A percentile compares a stretch with the other conserved stretches of the same genome.
Evolutionary conservation across 805 yeast species (phyloP).

Genomic region (Saccharomycopsis schoenii): DNA sequence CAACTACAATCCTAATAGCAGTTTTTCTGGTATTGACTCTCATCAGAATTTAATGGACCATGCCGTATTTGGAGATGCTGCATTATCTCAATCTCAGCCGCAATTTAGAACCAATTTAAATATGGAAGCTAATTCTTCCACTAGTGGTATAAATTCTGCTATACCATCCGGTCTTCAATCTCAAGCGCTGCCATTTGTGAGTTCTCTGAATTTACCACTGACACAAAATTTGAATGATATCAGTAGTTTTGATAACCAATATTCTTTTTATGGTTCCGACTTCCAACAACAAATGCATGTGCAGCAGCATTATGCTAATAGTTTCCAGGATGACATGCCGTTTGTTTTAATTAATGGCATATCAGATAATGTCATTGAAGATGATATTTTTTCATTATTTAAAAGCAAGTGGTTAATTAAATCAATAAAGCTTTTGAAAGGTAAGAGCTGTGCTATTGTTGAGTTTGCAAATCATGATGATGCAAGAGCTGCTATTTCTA

Average conservation of each 20-base stretch:
- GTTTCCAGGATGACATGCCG: too few species aligned
- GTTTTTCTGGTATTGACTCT: constrained; percentile 16
- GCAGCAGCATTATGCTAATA: not conserved
- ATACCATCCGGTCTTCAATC: not conserved
- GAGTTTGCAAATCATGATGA: constrained; percentile 56
- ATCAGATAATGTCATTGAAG: not conserved
- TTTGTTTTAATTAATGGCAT: not conserved
- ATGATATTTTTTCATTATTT: not conserved
- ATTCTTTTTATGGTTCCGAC: not conserved
- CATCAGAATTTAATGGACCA: not conserved
- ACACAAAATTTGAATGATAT: not conserved
- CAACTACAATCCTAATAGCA: not conserved
- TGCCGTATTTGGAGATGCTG: not conserved
- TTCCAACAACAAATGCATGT: not conserved
- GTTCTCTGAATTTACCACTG: not conserved
- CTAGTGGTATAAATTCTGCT: not conserved
- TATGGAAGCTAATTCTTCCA: not conserved
- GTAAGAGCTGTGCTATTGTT: constrained; percentile 56
- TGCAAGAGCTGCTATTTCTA: constrained; percentile 68
- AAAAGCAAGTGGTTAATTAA: not conserved
- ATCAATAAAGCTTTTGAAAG: not conserved
- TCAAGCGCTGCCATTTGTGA: not conserved
- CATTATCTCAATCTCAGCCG: not conserved
- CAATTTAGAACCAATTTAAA: not conserved
- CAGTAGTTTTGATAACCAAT: not conserved